Conservation (phyloP, 345 rosid species). For the Syzygium grande region DNA sequence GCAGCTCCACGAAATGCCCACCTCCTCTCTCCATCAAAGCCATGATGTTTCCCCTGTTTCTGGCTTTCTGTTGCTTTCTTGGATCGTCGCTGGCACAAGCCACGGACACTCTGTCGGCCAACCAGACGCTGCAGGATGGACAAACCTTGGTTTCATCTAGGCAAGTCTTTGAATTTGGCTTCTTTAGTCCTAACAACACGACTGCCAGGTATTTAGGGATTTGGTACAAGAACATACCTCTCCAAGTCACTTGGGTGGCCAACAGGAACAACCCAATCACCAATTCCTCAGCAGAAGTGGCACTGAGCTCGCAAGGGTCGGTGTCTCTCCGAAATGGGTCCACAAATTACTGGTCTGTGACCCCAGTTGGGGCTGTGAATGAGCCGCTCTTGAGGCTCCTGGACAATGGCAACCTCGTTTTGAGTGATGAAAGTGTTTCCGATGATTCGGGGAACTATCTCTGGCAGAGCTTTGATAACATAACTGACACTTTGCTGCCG, state of each 20-base stretch:
- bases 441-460: not conserved
- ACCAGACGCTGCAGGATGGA: constrained; percentile 6
- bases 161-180: constrained; percentile 12
- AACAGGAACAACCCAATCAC: constrained; percentile 15
- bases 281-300: constrained; percentile 5
- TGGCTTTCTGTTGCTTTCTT: not conserved
- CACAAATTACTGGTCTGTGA: constrained; percentile 2
- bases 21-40: not conserved
- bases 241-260: constrained; percentile 13
- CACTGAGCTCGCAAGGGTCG: constrained; percentile 3
- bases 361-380: not conserved
- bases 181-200: constrained; percentile 4
- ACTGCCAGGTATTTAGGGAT: constrained; percentile 7
- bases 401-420: constrained; percentile 23
- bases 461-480: constrained; percentile 30
- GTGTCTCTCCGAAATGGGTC: not conserved
- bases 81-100: not conserved
- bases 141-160: constrained; percentile 8
- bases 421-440: not conserved
- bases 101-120: not conserved
- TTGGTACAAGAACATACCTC: constrained; percentile 15
- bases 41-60: not conserved
- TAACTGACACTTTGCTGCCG: constrained; percentile 13
- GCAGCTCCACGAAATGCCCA: not conserved
- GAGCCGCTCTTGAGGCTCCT: constrained; percentile 10